Base-by-base conservation (phyloP, 805 yeast genomes). In the Candida nonsorbophila region DNA sequence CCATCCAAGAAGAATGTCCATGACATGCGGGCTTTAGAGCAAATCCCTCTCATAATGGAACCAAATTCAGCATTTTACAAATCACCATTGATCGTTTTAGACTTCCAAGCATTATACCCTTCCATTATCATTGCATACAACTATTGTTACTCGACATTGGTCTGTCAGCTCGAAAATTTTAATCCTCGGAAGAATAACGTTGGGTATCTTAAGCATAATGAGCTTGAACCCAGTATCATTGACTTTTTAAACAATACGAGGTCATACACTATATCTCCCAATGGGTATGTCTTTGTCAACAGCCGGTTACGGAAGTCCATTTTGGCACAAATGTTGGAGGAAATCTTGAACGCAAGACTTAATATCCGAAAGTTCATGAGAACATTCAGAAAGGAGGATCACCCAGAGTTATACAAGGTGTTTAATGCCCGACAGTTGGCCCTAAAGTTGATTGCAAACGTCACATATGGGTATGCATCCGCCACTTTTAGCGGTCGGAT, bases 71-170 rank as follows among this genome's bases (percentile, higher is more conserved):
- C 75, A 12, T 84, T 79, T 41, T 92, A 87, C 51, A 86, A 84
- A 32, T 81, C 90, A 33, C 98, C 98, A 0, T 62, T 92, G 16
- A 73, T 88, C 11, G 97, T 92, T 0, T 57, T 92, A 13, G 98
- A 92, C 51, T 92, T 92, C 47, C 95, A 90, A 45, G 86, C 97
- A 0, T 66, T 92, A 27, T 92, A 92, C 49, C 98, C 98, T 0
- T 88, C 97, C 0, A 68, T 92, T 9, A 88, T 92, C 95, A 92
- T 94, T 94, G 98, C 96, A 0, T 84, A 83, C 53, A 92, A 92
- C 50, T 79, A 84, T 41, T 90, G 95, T 47, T 84, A 76, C 42
- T 77, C 90, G 0, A 84, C 92, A 0, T 48, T 82, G 27, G 32
- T 84, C 2, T 90, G 92, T 1, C 62, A 75, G 31, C 49, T 84